A percentile compares a stretch with the other conserved stretches of the same genome.
phyloP scores from a whole-genome alignment of 805 yeast species.

The Hanseniaspora thailandica region DNA sequence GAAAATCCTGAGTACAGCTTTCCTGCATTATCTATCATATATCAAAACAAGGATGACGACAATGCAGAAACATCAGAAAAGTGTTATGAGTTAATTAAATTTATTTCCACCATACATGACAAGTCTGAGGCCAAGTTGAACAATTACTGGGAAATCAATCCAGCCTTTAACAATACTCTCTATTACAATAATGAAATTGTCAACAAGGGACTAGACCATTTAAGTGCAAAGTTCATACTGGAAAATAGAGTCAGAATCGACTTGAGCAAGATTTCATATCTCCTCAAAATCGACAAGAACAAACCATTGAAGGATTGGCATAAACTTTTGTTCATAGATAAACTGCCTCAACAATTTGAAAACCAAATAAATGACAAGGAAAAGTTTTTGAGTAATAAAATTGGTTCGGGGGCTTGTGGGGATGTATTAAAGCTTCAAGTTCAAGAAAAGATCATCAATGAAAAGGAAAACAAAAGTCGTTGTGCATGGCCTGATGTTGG shows the following conservation, averaged over 20 bases:
- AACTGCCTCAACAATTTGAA: slow-evolving; percentile 10
- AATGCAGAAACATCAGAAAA: slow-evolving; percentile 14
- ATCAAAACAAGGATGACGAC: slow-evolving; percentile 5
- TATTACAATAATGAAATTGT: slow-evolving; percentile 9
- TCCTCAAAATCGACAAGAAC: slow-evolving; percentile 11
- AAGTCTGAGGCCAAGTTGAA: slow-evolving; percentile 3
- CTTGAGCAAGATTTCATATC: slow-evolving; percentile 6
- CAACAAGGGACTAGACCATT: slow-evolving; percentile 9
- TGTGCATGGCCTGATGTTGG: slow-evolving; percentile 1
- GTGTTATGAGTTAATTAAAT: slow-evolving; percentile 10
- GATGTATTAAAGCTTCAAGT: slow-evolving; percentile 10
- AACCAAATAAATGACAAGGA: background rate
- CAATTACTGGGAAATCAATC: slow-evolving; percentile 11
- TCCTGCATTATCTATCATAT: background rate
- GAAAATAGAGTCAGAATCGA: slow-evolving; percentile 13
- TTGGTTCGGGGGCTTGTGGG: slow-evolving; percentile 13
- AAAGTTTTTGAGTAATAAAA: background rate
- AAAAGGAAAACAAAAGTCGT: slow-evolving; percentile 4
- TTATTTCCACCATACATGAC: slow-evolving; percentile 12
- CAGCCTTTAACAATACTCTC: slow-evolving; percentile 4
- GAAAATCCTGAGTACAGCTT: background rate
- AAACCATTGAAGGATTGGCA: slow-evolving; percentile 13
- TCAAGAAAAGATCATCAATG: background rate
- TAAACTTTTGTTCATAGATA: slow-evolving; percentile 6
- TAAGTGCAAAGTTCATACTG: slow-evolving; percentile 9